Evolutionary conservation across 2,329 filamentous ascomycete genomes (phyloP), one percentile per base, ranked within the genome.

Genomic region (Talaromyces pinophilus): DNA sequence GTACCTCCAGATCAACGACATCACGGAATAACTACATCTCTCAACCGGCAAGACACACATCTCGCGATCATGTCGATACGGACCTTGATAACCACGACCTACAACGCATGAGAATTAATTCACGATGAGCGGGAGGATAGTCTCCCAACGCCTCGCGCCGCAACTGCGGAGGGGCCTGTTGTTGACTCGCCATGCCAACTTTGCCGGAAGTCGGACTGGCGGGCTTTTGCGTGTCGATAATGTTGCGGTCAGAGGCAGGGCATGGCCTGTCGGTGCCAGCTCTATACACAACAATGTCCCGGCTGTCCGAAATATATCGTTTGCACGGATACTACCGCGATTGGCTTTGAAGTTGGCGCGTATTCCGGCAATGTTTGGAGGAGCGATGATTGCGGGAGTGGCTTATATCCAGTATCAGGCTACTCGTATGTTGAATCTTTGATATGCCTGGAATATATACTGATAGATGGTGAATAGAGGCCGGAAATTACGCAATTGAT

Each of bases 381-480:
- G 92, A 50, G 86, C 93, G 57, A 92, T 93, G 74, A 87, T 99
- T 70, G 93, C 92, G 15, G 92, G 91, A 2, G 82, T 96, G 67
- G 93, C 93, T 30, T 99, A 97, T 85, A 82, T 99, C 59, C 95
- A 99, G 77, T 98, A 99, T 77, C 95, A 99, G 80, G 94, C 95
- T 69, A 88, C 90, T 65, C 91, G 91, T 93, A 85, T 69, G 91
- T 85, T 33, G 17, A 5, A 40, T 44, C 13, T 11, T 3, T 11
- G 1, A 4, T 30, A 2, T 1, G 19, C 25, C 5, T 15, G 13
- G 13, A 2, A n/a, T 33, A 1, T 25, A 30, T 30, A 19, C 57
- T 60, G 40, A 60, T n/a, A 22, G 22, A 5, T 38, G n/a, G 13
- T 38, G 11, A 38, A 65, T 74, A 87, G 88, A 92, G 82, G 90